Conservation (phyloP, 2,329 filamentous ascomycete genomes). For the Aspergillus niger region DNA sequence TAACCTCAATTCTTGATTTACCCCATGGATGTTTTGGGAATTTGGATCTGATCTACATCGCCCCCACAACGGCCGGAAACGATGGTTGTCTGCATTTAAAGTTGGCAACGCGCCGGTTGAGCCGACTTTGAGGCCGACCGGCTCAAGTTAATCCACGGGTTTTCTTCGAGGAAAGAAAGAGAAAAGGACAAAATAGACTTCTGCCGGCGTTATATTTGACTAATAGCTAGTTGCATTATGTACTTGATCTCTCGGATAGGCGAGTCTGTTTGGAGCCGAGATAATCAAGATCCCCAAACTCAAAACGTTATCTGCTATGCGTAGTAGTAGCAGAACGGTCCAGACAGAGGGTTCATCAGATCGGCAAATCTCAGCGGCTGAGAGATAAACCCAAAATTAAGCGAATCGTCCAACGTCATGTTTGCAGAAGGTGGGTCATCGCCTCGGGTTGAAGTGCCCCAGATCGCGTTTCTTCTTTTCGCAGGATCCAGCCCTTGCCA, state of each 20-base stretch:
- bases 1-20: neutral
- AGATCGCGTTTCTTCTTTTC: constrained; percentile 2
- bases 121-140: neutral
- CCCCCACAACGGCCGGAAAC: neutral
- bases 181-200: neutral
- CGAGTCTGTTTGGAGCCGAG: neutral
- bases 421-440: constrained; percentile 4
- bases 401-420: constrained; percentile 11
- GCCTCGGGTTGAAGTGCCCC: constrained; percentile 5
- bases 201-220: neutral
- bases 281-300: too few relatives aligned
- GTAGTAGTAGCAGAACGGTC: neutral
- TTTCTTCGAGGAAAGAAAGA: neutral
- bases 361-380: neutral
- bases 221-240: too few relatives aligned
- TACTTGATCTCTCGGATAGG: neutral
- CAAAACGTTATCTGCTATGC: neutral
- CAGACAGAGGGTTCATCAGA: neutral
- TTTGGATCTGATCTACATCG: neutral
- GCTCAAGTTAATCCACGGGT: neutral
- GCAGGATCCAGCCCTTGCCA: constrained; percentile 12
- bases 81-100: neutral
- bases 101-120: neutral
- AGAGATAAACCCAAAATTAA: constrained; percentile 8
- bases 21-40: too few relatives aligned